Conservation (phyloP, 2,329 filamentous ascomycete genomes). For the Paracoccidioides brasiliensis region DNA sequence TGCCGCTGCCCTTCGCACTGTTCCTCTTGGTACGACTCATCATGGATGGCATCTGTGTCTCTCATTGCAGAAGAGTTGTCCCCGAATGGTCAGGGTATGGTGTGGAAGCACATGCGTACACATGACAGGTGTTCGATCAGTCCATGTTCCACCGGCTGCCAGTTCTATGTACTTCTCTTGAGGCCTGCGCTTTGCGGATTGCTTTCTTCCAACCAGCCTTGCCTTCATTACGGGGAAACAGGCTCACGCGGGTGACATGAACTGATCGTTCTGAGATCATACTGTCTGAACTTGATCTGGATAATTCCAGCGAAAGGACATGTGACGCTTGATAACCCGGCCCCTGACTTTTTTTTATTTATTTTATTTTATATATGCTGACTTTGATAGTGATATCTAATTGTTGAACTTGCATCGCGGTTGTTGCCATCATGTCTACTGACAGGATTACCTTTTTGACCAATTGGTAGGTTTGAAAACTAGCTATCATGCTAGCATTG, state of each 20-base stretch:
- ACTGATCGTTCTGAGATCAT: slow-evolving; percentile 53
- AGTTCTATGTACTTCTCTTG: neutral
- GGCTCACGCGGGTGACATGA: neutral
- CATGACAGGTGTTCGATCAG: slow-evolving; percentile 33
- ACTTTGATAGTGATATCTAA: slow-evolving; percentile 12
- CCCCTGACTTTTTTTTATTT: slow-evolving; percentile 18
- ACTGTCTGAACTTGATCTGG: slow-evolving; percentile 76
- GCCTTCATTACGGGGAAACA: neutral
- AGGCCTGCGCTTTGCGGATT: neutral
- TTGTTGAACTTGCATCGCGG: slow-evolving; percentile 22
- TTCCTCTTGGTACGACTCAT: neutral
- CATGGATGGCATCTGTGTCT: neutral
- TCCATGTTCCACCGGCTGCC: slow-evolving; percentile 7
- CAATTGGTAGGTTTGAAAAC: slow-evolving; percentile 51
- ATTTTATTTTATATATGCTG: slow-evolving; percentile 14
- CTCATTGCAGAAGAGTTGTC: neutral
- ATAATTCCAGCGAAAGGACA: slow-evolving; percentile 81
- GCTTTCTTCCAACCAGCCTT: neutral
- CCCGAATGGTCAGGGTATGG: slow-evolving; percentile 29
- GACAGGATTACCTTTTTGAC: slow-evolving; percentile 77
- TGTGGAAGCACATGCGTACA: slow-evolving; percentile 23
- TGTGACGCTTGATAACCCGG: slow-evolving; percentile 51
- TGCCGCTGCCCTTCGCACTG: neutral
- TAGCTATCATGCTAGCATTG: no score
- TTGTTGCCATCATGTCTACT: slow-evolving; percentile 52